Base-by-base conservation (phyloP, 768 basidiomycete genomes). In the Punctularia strigosozonata region DNA sequence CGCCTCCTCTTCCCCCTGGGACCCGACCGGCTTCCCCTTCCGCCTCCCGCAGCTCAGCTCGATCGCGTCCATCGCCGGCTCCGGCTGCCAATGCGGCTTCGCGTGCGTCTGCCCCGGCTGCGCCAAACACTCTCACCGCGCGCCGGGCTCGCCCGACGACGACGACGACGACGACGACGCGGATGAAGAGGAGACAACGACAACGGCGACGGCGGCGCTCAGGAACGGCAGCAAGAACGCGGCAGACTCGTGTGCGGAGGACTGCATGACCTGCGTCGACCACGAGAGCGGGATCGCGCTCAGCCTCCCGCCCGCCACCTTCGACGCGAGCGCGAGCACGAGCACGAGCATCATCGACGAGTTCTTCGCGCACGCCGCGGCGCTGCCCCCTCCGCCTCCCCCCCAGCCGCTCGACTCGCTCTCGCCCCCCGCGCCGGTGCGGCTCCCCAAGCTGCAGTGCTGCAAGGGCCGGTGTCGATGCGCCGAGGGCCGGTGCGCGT, bases 41-140 rank as follows among this genome's bases (percentile, higher is more conserved):
- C 54, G 58, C 12, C 77, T 84, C 56, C 77, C 79, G 12, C 68
- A 80, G 1, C 68, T 80, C 50, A 73, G 68, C 47, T 59, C 64
- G 31, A 66, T 79, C 31, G 60, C 62, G 17, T 76, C 77, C 4
- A 54, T 79, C 10, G 77, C 79, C 2, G 77, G 73, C 12, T 69
- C 80, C 2, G 80, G 77, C 2, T 86, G 83, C 51, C 80, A 76
- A 6, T 85, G 83, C 50, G 81, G 81, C 22, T 54, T 73, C 31
- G 59, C 61, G 28, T 87, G 83, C 50, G 67, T 67, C 12, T 87
- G 83, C 55, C 81, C 81, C 0, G 81, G 81, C 24, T 87, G 83
- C 50, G 53, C 71, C 7, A 67, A 80, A 47, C 83, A 86, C 50
- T 76, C 80, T n/a, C 73, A 75, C 1, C 41, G 56, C 14, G 63